phyloP scores from a whole-genome alignment of 345 rosid genomes.

The Eucalyptus tenuipes region DNA sequence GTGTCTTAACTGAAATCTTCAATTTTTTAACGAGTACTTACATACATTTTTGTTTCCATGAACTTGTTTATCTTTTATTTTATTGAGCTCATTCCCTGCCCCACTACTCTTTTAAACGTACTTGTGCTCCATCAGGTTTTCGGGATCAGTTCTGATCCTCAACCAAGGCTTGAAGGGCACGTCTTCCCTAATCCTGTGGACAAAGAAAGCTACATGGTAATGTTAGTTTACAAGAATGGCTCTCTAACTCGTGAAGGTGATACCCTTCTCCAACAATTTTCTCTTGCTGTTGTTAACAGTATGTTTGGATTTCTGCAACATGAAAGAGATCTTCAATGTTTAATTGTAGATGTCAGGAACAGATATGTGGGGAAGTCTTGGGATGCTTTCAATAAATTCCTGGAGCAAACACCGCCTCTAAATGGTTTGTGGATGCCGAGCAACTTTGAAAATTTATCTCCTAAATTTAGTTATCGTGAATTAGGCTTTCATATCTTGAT shows the following conservation, averaged over 20 bases:
- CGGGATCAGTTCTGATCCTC: constrained; percentile 65
- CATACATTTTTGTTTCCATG: background rate
- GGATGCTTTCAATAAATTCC: constrained; percentile 61
- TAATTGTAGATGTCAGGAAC: constrained; percentile 50
- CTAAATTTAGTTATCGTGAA: background rate
- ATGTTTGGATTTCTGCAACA: background rate
- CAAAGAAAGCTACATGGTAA: constrained; percentile 85
- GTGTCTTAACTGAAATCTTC: background rate
- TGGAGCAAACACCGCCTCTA: constrained; percentile 66
- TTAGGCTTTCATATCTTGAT: background rate
- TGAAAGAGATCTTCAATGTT: background rate
- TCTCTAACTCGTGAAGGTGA: constrained; percentile 90
- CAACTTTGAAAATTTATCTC: background rate
- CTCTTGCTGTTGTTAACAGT: background rate
- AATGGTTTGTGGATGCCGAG: constrained; percentile 28
- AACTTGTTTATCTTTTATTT: background rate
- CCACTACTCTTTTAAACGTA: background rate
- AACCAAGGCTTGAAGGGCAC: constrained; percentile 82
- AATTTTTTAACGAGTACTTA: background rate
- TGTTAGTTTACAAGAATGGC: constrained; percentile 84
- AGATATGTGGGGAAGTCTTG: constrained; percentile 60
- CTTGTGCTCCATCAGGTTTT: constrained; percentile 38
- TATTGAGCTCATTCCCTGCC: background rate
- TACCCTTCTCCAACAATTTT: background rate
- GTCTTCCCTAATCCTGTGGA: constrained; percentile 88